Base-by-base conservation (phyloP, 192 early-diverging fungal genomes). In the Coemansia sp. region DNA sequence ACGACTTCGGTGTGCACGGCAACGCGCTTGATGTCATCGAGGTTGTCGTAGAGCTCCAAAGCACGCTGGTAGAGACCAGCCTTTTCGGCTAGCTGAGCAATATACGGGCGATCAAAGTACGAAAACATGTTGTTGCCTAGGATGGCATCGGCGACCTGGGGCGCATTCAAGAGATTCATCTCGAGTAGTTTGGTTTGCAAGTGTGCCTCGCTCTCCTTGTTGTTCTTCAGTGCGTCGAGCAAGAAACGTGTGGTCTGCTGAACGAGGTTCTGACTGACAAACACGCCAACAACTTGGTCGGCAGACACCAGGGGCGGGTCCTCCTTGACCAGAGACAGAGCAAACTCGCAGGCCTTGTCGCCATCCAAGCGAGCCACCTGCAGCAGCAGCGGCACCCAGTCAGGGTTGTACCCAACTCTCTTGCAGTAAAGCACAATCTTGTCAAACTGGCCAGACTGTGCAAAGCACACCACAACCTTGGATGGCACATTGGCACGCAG, bases 101-200 rank as follows among this genome's bases (percentile, higher is more conserved):
- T 91, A 59, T 93, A 89, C 9, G 90, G 85, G 13, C 92, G 88
- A 74, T 99, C 97, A 76, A 98, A 99, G 70, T 97, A 92, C 26
- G 90, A 91, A 74, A 99, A 94, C 90, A 96, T 93, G 66, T 93
- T 86, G 72, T 97, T 97, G 40, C 95, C 91, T 24, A 99, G 74
- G 66, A 99, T 99, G 50, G 97, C 97, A 76, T 99, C 97, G 14
- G 97, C 97, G 18, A 99, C 97, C 68, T 98, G 97, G 33, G 97
- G 97, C 16, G 94, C 93, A 66, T 97, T 92, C 40, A 98, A 77
- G 50, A 99, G 84, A 76, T 99, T 99, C 91, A 98, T 96, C 83
- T 99, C 97, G 26, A 99, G 86, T 59, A 98, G 83, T 51, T 91
- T 88, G 10, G 97, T 99, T 76, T 99, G 97, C 26, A 99, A 82